Evolutionary conservation across 306 rosid genomes (phyloP), one percentile per base, ranked within the genome.

Genomic region (Corylus avellana): DNA sequence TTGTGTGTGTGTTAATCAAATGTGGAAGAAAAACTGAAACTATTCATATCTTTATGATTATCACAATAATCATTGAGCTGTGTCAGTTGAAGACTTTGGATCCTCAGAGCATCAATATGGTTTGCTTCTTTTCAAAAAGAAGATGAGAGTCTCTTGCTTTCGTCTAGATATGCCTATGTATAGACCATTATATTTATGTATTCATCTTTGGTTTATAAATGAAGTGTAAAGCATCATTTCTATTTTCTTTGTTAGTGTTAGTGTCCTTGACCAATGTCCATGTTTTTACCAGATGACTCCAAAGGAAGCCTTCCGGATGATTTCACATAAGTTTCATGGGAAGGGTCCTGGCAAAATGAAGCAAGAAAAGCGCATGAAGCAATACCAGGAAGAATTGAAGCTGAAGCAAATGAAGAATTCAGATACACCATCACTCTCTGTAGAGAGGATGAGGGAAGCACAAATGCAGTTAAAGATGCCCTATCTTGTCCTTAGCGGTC

Each of bases 341-440:
- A 93, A 95, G 87, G 93, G 92, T 8, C 99, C 97, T 78, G 98
- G 98, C 32, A 95, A 93, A 88, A 92, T 90, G 99, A 93, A 95
- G 84, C 99, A 88, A 86, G 99, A 95, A 86, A 95, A 95, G 84
- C 96, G 98, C 72, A 83, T 86, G 91, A 95, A 89, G 88, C 98
- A 93, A 81, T 92, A 77, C 83, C 84, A 87, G 4, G 96, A 95
- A 88, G 98, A 95, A 79, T 81, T 92, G 75, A 92, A 91, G 87
- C 78, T 92, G 91, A 95, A 95, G 81, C 94, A 89, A 75, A 95
- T 95, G 98, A 91, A 89, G 90, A 92, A 96, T 81, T 90, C 96
- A 2, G 98, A 92, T 84, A 92, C 97, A 20, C 98, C 98, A 55
- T 92, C 96, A 17, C 6, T 87, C 63, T 93, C 98, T 66, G 94